Evolutionary conservation across 2,329 filamentous ascomycete genomes (phyloP).

Genomic region (Monilinia fructicola): DNA sequence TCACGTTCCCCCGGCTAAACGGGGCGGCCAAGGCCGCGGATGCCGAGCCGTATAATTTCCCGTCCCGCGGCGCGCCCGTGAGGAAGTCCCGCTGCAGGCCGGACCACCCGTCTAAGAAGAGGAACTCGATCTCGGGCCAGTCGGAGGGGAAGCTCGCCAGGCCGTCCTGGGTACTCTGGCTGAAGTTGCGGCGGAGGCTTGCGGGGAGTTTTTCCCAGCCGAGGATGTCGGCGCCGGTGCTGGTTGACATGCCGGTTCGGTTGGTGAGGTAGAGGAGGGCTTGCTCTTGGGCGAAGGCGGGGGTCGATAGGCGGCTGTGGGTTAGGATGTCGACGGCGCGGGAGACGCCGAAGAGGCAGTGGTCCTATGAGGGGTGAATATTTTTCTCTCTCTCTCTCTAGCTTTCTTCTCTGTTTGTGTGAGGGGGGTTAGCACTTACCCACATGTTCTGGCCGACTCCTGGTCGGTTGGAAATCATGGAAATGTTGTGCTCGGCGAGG

Average conservation of each 20-base stretch:
- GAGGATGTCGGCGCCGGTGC: conserved; percentile 21
- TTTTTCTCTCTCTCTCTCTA: too few relatives aligned
- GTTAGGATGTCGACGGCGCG: conserved; percentile 24
- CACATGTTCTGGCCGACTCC: conserved; percentile 52
- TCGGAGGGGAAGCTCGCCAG: conserved; percentile 23
- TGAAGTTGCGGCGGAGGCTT: neutral
- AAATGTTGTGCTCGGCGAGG: conserved; percentile 38
- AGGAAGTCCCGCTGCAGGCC: neutral
- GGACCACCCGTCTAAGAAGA: conserved; percentile 12
- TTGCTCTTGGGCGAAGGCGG: neutral
- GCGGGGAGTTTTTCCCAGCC: conserved; percentile 28
- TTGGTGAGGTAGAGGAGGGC: neutral
- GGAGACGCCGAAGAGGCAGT: conserved; percentile 22
- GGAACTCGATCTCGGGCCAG: conserved; percentile 27
- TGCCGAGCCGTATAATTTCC: conserved; percentile 7
- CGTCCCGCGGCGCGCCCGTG: neutral
- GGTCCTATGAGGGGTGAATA: neutral
- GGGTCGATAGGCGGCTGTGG: conserved; percentile 1
- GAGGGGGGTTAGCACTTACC: neutral
- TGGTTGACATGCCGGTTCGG: conserved; percentile 17
- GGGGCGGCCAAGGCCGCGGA: conserved; percentile 43
- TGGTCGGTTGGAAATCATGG: neutral
- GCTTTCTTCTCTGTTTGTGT: too few relatives aligned
- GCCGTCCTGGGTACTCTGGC: conserved; percentile 11
- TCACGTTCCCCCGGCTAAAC: conserved; percentile 40